Percentiles rank a stretch among this genome's conserved stretches.
Conservation (phyloP, 73 alveolate genomes). For the Loxodes magnus region DNA sequence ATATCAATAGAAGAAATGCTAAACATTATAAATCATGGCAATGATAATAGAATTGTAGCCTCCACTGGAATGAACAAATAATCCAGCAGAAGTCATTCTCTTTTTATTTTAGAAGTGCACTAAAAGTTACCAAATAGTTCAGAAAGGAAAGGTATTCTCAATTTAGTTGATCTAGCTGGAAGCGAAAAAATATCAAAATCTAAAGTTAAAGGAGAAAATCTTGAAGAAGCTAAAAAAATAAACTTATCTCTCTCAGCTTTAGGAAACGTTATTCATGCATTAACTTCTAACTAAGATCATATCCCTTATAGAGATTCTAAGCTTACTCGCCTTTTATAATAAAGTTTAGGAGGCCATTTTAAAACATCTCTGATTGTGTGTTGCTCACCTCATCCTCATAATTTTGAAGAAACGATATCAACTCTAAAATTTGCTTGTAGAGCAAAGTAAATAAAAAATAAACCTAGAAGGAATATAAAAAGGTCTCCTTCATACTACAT, state of each 20-base stretch:
- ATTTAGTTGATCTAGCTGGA: constrained; percentile 79
- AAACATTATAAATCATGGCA: constrained; percentile 75
- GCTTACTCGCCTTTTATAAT: background rate
- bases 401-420: constrained; percentile 66
- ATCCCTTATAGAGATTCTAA: constrained; percentile 75
- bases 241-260: constrained; percentile 66
- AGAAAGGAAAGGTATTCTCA: constrained; percentile 52
- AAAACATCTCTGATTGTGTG: constrained; percentile 58
- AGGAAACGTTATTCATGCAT: constrained; percentile 60
- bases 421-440: constrained; percentile 85
- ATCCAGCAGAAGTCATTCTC: constrained; percentile 87
- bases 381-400: constrained; percentile 56
- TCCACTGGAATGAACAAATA: constrained; percentile 91
- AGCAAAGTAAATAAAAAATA: constrained; percentile 81
- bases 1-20: constrained; percentile 76
- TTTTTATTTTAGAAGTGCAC: constrained; percentile 88
- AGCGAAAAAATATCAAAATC: constrained; percentile 65
- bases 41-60: constrained; percentile 66
- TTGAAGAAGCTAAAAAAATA: constrained; percentile 67
- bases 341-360: constrained; percentile 1
- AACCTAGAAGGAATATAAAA: background rate
- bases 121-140: constrained; percentile 45
- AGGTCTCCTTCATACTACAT: background rate
- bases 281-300: constrained; percentile 49
- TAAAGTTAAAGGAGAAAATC: constrained; percentile 53